Conservation (phyloP, 768 basidiomycete genomes). For the Mycena chlorophos region DNA sequence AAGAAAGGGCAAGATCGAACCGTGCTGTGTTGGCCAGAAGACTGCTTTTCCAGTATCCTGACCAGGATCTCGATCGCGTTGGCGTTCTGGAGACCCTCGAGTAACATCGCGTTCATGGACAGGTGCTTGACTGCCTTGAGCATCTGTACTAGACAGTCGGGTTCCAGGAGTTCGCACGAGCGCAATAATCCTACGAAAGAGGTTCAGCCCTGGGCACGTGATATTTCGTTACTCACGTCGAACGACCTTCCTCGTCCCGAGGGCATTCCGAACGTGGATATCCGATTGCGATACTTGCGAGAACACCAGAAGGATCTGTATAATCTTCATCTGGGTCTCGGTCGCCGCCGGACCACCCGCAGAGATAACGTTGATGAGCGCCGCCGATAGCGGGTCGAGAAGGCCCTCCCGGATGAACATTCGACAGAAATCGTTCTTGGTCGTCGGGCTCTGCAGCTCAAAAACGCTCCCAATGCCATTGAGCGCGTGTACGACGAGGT, state of each 20-base stretch:
- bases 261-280: constrained; percentile 86
- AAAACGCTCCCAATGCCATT: constrained; percentile 96
- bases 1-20: too few species aligned
- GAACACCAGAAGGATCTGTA: constrained; percentile 86
- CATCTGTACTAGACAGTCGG: constrained; percentile 85
- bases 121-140: constrained; percentile 96
- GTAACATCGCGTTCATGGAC: constrained; percentile 86
- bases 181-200: constrained; percentile 68
- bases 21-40: too few species aligned
- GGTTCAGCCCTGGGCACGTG: constrained; percentile 4
- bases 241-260: constrained; percentile 87
- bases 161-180: constrained; percentile 83
- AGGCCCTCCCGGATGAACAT: constrained; percentile 98
- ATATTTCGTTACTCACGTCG: constrained; percentile 60
- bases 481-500: constrained; percentile 88
- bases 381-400: constrained; percentile 87
- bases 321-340: constrained; percentile 85
- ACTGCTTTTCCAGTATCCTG: constrained; percentile 77
- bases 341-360: constrained; percentile 62
- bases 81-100: constrained; percentile 94
- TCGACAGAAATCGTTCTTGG: constrained; percentile 97
- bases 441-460: constrained; percentile 92
- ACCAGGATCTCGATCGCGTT: constrained; percentile 93
- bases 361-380: constrained; percentile 84
- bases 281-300: constrained; percentile 97